phyloP scores from a whole-genome alignment of 2,329 filamentous ascomycete species.

The Ampelomyces quisqualis region DNA sequence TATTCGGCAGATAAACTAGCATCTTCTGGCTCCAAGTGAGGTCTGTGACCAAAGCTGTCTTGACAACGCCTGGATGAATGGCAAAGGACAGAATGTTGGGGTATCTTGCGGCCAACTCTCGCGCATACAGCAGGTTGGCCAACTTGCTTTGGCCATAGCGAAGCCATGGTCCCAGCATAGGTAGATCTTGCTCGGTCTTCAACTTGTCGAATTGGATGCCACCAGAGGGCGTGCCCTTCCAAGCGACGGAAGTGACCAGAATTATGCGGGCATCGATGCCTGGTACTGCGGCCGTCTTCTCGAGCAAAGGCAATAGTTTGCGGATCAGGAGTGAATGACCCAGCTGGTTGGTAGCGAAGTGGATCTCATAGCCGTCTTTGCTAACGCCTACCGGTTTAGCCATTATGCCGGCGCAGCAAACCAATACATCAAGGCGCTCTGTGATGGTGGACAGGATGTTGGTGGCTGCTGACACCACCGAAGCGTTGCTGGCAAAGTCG shows the following conservation, averaged over 20 bases:
- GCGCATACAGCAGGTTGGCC: conserved; percentile 49
- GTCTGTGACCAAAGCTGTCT: conserved; percentile 8
- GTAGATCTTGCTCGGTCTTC: conserved; percentile 8
- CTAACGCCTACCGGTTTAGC: conserved; percentile 34
- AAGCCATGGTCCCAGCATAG: conserved; percentile 24
- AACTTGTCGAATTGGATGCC: conserved; percentile 39
- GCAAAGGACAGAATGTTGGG: conserved; percentile 44
- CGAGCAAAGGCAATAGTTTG: conserved; percentile 45
- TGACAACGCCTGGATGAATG: conserved; percentile 49
- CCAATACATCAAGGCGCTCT: conserved; percentile 45
- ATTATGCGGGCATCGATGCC: conserved; percentile 48
- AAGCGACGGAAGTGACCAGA: conserved; percentile 35
- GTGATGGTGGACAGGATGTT: conserved; percentile 1
- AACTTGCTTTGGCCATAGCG: conserved; percentile 52
- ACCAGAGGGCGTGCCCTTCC: conserved; percentile 3
- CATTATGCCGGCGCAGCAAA: conserved; percentile 49
- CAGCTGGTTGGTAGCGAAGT: conserved; percentile 52
- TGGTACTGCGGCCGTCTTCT: conserved; percentile 38
- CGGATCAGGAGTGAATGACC: conserved; percentile 49
- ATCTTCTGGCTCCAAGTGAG: conserved; percentile 10
- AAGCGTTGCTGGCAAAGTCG: not conserved
- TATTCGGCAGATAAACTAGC: conserved; percentile 2
- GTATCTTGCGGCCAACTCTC: conserved; percentile 44
- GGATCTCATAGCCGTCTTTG: conserved; percentile 50
- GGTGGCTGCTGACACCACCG: not conserved